Evolutionary conservation across 352 stramenopile species (phyloP), one percentile per base, ranked within the genome.

Genomic region (Achlya hypogyna): DNA sequence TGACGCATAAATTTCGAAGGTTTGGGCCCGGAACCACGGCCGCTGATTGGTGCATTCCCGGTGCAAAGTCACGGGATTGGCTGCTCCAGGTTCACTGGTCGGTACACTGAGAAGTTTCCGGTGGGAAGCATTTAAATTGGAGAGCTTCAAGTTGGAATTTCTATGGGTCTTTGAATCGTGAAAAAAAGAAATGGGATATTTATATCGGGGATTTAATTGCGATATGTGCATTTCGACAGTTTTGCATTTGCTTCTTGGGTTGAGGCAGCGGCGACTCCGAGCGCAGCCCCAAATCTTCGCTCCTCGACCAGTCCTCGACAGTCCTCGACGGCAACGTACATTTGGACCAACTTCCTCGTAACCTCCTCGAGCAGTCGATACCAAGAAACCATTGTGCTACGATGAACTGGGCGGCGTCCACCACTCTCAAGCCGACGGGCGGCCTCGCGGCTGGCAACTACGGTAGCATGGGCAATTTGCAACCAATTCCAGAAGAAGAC

Each of bases 401-500:
- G 6, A 65, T 65, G 59, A 51, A 65, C 29, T 65, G 59, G 59
- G 31, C 59, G 18, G 59, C 59, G 9, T 40, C 35, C 1, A 65
- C 59, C 6, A 65, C 59, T 8, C 25, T 65, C 12, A 65, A 65
- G 42, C 38, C 59, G 8, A 45, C 59, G 16, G 14, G 35, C 42
- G 42, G 49, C 49, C 31, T 56, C 25, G 31, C 49, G 18, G 16
- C 25, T 10, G 25, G 25, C 20, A 65, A 65, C 32, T 65, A 65
- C 56, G 59, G 59, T 16, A 56, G 49, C 49, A 56, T 56, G 49
- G 49, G 49, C 32, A 65, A 51, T 9, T 22, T 65, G n/a, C 59
- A 65, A 23, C 59, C 59, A 22, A 65, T 65, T 23, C 59, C 59
- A 2, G 59, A 65, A 65, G 59, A 65, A 35, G 59, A 65, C n/a